Evolutionary conservation across 2,329 filamentous ascomycete genomes (phyloP).

Genomic region (Huntiella omanensis): DNA sequence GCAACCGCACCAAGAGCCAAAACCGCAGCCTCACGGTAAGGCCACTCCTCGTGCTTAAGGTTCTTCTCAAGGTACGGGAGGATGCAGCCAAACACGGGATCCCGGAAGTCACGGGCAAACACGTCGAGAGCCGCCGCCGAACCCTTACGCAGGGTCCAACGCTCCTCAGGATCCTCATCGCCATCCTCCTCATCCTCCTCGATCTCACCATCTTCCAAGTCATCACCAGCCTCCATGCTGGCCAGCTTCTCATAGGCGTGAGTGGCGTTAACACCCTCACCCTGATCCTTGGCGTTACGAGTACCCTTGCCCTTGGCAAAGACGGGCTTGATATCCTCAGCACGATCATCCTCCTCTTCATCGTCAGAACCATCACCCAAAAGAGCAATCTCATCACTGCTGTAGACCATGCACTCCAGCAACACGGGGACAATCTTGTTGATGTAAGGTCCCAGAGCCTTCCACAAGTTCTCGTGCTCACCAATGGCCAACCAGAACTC

Average conservation of each 20-base stretch:
- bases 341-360: conserved; percentile 76
- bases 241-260: conserved; percentile 32
- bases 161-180: conserved; percentile 68
- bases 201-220: conserved; percentile 73
- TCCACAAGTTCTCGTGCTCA: conserved; percentile 66
- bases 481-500: conserved; percentile 95
- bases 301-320: conserved; percentile 57
- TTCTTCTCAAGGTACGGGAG: conserved; percentile 85
- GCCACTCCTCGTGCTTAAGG: conserved; percentile 76
- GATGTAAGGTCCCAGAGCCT: conserved; percentile 58
- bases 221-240: conserved; percentile 39
- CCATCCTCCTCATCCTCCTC: conserved; percentile 60
- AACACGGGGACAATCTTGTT: conserved; percentile 75
- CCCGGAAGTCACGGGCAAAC: conserved; percentile 76
- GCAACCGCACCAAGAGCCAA: conserved; percentile 87
- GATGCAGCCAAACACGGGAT: conserved; percentile 75
- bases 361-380: conserved; percentile 74
- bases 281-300: conserved; percentile 31
- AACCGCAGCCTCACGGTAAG: conserved; percentile 80
- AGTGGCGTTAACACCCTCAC: conserved; percentile 17
- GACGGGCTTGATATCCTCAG: conserved; percentile 77
- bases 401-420: conserved; percentile 89
- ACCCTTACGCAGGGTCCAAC: conserved; percentile 92
- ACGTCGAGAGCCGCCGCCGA: conserved; percentile 90
- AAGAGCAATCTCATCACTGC: conserved; percentile 75